These are phyloP conservation scores for Leucogyrophana mollusca DNA, from an alignment of 768 basidiomycete genomes.

Conservation along the genomic window DNA sequence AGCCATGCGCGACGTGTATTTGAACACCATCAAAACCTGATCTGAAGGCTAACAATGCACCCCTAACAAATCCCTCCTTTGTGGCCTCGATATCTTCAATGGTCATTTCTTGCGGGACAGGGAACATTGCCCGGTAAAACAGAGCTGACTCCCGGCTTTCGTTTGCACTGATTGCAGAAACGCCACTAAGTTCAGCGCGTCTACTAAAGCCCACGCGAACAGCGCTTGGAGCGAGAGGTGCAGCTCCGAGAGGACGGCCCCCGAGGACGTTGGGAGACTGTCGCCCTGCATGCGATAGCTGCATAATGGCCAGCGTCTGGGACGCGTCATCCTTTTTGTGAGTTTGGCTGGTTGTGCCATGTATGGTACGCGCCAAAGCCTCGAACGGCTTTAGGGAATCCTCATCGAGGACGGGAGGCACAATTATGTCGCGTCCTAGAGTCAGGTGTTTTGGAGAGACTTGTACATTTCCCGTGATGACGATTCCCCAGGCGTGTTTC, in stretches of 20 bases:
- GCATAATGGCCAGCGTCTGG: slow-evolving; percentile 65
- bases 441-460: slow-evolving; percentile 61
- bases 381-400: slow-evolving; percentile 50
- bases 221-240: slow-evolving; percentile 73
- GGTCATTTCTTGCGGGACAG: slow-evolving; percentile 60
- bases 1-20: slow-evolving; percentile 84
- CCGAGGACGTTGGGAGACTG: slow-evolving; percentile 77
- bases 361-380: slow-evolving; percentile 50
- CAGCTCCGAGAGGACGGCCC: slow-evolving; percentile 56
- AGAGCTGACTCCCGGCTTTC: slow-evolving; percentile 19
- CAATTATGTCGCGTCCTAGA: slow-evolving; percentile 69
- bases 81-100: slow-evolving; percentile 57
- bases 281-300: slow-evolving; percentile 80
- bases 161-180: slow-evolving; percentile 4
- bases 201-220: slow-evolving; percentile 43
- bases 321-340: slow-evolving; percentile 8
- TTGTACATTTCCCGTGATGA: slow-evolving; percentile 85
- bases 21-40: slow-evolving; percentile 87
- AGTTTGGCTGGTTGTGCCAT: slow-evolving; percentile 23
- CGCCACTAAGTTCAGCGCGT: slow-evolving; percentile 6
- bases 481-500: slow-evolving; percentile 78
- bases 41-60: slow-evolving; percentile 59
- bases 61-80: slow-evolving; percentile 62
- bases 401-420: slow-evolving; percentile 46
- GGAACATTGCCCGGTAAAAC: slow-evolving; percentile 55